Evolutionary conservation across 768 basidiomycete species (phyloP).

Genomic region (Podaxis sp.): DNA sequence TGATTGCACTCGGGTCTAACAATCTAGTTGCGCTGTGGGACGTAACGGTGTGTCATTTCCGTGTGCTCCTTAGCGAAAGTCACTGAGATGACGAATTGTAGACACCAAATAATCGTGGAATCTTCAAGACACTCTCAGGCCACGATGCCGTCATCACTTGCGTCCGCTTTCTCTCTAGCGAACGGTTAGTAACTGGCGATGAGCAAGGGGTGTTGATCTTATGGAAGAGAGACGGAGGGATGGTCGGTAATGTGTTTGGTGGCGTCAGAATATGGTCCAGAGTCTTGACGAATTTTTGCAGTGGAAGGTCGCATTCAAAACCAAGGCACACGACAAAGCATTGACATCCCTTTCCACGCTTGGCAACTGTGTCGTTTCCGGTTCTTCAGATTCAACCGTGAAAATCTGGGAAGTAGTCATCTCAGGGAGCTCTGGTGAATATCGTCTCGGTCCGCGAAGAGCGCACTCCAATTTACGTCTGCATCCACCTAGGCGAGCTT

Average conservation of each 20-base stretch:
- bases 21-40: slow-evolving; percentile 45
- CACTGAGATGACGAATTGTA: slow-evolving; percentile 24
- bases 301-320: slow-evolving; percentile 51
- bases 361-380: slow-evolving; percentile 59
- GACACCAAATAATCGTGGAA: slow-evolving; percentile 50
- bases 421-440: slow-evolving; percentile 28
- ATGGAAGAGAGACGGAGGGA: slow-evolving; percentile 56
- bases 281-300: slow-evolving; percentile 29
- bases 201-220: slow-evolving; percentile 63
- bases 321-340: slow-evolving; percentile 64
- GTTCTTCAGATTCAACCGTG: slow-evolving; percentile 77
- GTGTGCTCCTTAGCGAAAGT: background rate
- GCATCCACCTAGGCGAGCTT: slow-evolving; percentile 29
- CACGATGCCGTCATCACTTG: slow-evolving; percentile 76
- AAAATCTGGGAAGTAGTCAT: slow-evolving; percentile 64
- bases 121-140: slow-evolving; percentile 70
- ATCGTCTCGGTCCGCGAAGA: background rate
- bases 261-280: no score
- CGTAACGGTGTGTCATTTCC: slow-evolving; percentile 32
- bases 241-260: slow-evolving; percentile 16
- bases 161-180: slow-evolving; percentile 59
- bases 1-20: slow-evolving; percentile 46
- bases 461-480: slow-evolving; percentile 9
- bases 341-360: slow-evolving; percentile 65
- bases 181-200: slow-evolving; percentile 68